Evolutionary conservation across 768 basidiomycete genomes (phyloP).

Genomic region (Psilocybe cyanescens): DNA sequence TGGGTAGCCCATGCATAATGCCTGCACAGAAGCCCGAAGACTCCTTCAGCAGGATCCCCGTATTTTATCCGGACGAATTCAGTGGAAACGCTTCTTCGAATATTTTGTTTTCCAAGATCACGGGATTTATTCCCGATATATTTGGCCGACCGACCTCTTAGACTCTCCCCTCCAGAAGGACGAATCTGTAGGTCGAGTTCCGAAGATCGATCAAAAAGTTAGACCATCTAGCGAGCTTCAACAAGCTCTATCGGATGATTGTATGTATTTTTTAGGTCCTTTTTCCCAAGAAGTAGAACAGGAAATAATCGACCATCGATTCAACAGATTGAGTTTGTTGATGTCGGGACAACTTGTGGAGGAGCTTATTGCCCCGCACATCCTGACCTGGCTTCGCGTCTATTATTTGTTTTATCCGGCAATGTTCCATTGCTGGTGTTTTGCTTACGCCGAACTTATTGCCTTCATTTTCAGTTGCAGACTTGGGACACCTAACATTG

Average conservation of each 20-base stretch:
- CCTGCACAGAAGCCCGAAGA: neutral
- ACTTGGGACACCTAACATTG: too few species aligned
- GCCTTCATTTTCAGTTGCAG: too few species aligned
- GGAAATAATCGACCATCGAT: neutral
- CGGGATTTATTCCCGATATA: slow-evolving; percentile 17
- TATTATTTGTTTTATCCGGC: neutral
- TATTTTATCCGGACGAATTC: slow-evolving; percentile 16
- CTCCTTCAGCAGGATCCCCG: slow-evolving; percentile 7
- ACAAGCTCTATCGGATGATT: slow-evolving; percentile 5
- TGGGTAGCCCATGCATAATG: too few species aligned
- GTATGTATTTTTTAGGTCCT: slow-evolving; percentile 2
- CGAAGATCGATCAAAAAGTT: slow-evolving; percentile 9
- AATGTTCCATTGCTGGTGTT: neutral
- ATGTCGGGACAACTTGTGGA: neutral
- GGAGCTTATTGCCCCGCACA: slow-evolving; percentile 12
- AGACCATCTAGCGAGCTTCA: neutral
- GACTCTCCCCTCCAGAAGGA: neutral
- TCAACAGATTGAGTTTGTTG: neutral
- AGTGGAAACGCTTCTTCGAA: slow-evolving; percentile 3
- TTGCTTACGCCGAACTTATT: neutral
- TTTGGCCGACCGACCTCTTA: slow-evolving; percentile 11
- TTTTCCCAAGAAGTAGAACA: neutral
- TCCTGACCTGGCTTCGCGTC: neutral
- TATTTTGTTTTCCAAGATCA: slow-evolving; percentile 8
- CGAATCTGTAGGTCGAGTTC: slow-evolving; percentile 7